Conservation (phyloP, 2,329 filamentous ascomycete species). For the Alternaria arbusti region DNA sequence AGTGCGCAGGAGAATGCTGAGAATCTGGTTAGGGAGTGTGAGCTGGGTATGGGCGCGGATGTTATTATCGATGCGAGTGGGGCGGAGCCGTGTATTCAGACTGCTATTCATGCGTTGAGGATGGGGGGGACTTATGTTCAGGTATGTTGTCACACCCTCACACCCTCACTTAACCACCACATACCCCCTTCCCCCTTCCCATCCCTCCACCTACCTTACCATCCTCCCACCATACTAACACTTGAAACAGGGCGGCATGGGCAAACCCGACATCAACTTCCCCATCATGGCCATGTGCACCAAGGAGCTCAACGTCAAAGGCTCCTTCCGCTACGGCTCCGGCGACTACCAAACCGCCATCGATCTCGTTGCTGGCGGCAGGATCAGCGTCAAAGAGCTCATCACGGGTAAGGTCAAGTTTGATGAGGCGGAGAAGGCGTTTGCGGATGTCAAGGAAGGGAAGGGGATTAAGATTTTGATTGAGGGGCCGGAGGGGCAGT, state of each 20-base stretch:
- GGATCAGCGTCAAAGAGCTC: slow-evolving; percentile 77
- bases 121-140: slow-evolving; percentile 57
- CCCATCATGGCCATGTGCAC: slow-evolving; percentile 88
- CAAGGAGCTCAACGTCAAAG: slow-evolving; percentile 86
- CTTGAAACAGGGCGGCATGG: slow-evolving; percentile 72
- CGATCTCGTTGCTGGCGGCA: slow-evolving; percentile 73
- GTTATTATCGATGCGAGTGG: slow-evolving; percentile 57
- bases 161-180: background rate
- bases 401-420: slow-evolving; percentile 81
- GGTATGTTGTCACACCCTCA: slow-evolving; percentile 25
- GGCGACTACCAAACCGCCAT: slow-evolving; percentile 89
- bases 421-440: slow-evolving; percentile 81
- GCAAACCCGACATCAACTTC: slow-evolving; percentile 83
- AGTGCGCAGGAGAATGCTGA: slow-evolving; percentile 74
- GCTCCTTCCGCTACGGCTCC: slow-evolving; percentile 86
- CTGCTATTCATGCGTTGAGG: slow-evolving; percentile 56
- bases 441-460: slow-evolving; percentile 83
- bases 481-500: slow-evolving; percentile 45
- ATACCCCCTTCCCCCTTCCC: background rate
- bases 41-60: slow-evolving; percentile 61
- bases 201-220: no score
- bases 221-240: background rate
- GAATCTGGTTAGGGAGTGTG: slow-evolving; percentile 68
- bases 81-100: slow-evolving; percentile 58
- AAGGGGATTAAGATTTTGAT: slow-evolving; percentile 74